phyloP scores from a whole-genome alignment of 2,329 filamentous ascomycete genomes.

The Verticillium nonalfalfae region DNA sequence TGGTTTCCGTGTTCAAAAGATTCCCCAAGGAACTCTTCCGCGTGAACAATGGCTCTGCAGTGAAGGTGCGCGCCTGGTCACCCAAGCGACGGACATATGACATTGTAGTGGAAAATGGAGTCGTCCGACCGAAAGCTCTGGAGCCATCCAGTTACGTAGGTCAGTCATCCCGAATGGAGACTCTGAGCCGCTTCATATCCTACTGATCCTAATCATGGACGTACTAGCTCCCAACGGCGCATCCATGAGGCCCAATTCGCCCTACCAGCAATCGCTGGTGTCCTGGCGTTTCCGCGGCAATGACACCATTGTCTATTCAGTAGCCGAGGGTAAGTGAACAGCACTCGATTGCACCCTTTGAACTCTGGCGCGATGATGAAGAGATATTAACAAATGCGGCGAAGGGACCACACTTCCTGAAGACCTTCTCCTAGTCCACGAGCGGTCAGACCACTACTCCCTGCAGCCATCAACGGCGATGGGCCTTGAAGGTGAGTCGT shows the following conservation, averaged over 20 bases:
- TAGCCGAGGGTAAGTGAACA: not conserved
- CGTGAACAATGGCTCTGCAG: constrained; percentile 7
- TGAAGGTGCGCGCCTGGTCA: constrained; percentile 7
- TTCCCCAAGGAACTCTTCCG: constrained; percentile 10
- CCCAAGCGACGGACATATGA: constrained; percentile 5
- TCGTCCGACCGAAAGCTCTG: constrained; percentile 6
- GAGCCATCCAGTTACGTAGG: constrained; percentile 5
- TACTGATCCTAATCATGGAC: not conserved
- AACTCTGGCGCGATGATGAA: not conserved
- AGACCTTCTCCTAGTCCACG: not conserved
- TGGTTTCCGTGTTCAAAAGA: constrained; percentile 5
- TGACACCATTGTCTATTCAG: not conserved
- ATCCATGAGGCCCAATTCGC: not conserved
- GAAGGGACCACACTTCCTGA: not conserved
- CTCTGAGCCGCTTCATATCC: not conserved
- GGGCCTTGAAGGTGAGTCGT: not conserved
- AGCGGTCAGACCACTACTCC: not conserved
- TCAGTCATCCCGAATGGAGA: not conserved
- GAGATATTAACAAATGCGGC: not conserved
- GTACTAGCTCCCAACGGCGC: constrained; percentile 5
- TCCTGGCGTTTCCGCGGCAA: not conserved
- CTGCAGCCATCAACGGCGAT: not conserved
- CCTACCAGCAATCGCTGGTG: not conserved
- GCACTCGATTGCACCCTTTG: not conserved
- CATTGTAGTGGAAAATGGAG: not conserved